Percentiles rank a stretch among this genome's conserved stretches.
Evolutionary conservation across 164 flowering plant species (phyloP).

Genomic region (grape (Vitis vinifera)): ASM3070453v1 NC_081808.1:4898501-4899000

Average conservation of each 20-base stretch:
- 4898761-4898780: constrained; percentile 13
- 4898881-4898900: constrained; percentile 53
- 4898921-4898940: no score
- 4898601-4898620: no score
- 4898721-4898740: neutral
- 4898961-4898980: no score
- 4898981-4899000: neutral
- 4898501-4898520: no score
- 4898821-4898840: constrained; percentile 23
- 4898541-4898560: no score
- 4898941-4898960: no score
- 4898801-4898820: constrained; percentile 7
- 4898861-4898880: constrained; percentile 35
- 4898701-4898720: constrained; percentile 7
- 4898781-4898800: constrained; percentile 6
- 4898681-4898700: neutral
- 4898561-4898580: no score
- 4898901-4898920: constrained; percentile 5
- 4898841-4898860: constrained; percentile 15
- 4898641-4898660: neutral
- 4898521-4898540: no score
- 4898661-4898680: neutral
- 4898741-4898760: constrained; percentile 13
- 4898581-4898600: no score
- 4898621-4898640: no score